A percentile compares a stretch with the other conserved stretches of the same genome.
These are phyloP conservation scores for Phaffia australis DNA, from an alignment of 768 basidiomycete species.

Conservation along the genomic window DNA sequence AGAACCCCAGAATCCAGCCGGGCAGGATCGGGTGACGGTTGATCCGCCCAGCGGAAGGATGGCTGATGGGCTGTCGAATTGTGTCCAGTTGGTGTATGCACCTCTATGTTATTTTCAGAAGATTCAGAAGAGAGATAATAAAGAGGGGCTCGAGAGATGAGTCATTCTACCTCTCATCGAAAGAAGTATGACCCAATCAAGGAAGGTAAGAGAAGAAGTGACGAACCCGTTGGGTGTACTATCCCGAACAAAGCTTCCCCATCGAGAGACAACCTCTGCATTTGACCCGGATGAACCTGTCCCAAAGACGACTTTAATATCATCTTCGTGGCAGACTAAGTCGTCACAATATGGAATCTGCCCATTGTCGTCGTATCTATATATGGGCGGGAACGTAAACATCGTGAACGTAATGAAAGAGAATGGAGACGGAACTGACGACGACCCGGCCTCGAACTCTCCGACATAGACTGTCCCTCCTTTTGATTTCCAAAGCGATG, in stretches of 20 bases:
- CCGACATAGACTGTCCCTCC: slow-evolving; percentile 14
- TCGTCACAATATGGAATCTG: slow-evolving; percentile 9
- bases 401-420: not conserved
- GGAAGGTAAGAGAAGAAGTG: not conserved
- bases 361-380: slow-evolving; percentile 9
- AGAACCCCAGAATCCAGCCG: slow-evolving; percentile 9
- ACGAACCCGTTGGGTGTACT: not conserved
- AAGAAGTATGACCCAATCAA: not conserved
- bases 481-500: not conserved
- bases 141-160: not conserved
- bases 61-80: not conserved
- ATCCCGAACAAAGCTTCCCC: slow-evolving; percentile 12
- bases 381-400: not conserved
- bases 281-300: not conserved
- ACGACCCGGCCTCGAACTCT: slow-evolving; percentile 7
- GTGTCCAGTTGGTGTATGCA: not conserved
- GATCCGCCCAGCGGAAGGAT: not conserved
- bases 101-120: not conserved
- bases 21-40: not conserved
- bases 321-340: slow-evolving; percentile 20
- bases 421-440: not conserved
- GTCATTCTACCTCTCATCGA: not conserved
- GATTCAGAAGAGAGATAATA: not conserved
- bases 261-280: slow-evolving; percentile 4
- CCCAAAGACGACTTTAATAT: slow-evolving; percentile 9